Evolutionary conservation across 1,139 yeast species (phyloP).

Genomic region (Candida sanyaensis): DNA sequence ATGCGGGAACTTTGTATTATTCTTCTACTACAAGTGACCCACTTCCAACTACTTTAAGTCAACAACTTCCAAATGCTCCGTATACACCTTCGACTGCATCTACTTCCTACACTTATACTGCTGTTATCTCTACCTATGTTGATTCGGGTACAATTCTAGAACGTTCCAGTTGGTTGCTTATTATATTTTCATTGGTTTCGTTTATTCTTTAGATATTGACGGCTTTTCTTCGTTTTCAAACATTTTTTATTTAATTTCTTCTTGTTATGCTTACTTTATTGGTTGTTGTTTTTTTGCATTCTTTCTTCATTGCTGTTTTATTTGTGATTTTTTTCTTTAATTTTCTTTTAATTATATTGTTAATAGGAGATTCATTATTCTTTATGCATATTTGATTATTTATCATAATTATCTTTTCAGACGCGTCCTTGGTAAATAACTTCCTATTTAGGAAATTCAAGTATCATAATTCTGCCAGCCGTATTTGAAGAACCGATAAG

Average conservation of each 20-base stretch:
- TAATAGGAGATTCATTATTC: too few relatives aligned
- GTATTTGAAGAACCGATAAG: neutral
- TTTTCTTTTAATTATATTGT: too few relatives aligned
- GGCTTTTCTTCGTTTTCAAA: neutral
- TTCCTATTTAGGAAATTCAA: too few relatives aligned
- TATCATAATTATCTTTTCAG: too few relatives aligned
- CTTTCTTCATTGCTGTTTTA: neutral
- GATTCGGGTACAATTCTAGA: neutral
- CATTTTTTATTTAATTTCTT: neutral
- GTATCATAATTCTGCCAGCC: too few relatives aligned
- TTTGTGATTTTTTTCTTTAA: neutral
- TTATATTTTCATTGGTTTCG: neutral
- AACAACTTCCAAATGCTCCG: neutral
- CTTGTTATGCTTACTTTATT: neutral
- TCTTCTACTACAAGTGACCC: neutral
- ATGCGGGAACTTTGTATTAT: neutral
- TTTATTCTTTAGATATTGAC: neutral
- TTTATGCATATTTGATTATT: too few relatives aligned
- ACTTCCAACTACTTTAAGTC: slow-evolving; percentile 1
- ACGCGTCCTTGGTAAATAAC: too few relatives aligned
- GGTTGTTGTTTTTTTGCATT: neutral
- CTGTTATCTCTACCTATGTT: slow-evolving; percentile 1
- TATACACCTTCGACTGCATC: neutral
- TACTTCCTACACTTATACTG: neutral
- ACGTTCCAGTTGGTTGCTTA: neutral